These are phyloP conservation scores for Nigrograna mackinnonii DNA, from an alignment of 2,329 filamentous ascomycete genomes.

Conservation along the genomic window DNA sequence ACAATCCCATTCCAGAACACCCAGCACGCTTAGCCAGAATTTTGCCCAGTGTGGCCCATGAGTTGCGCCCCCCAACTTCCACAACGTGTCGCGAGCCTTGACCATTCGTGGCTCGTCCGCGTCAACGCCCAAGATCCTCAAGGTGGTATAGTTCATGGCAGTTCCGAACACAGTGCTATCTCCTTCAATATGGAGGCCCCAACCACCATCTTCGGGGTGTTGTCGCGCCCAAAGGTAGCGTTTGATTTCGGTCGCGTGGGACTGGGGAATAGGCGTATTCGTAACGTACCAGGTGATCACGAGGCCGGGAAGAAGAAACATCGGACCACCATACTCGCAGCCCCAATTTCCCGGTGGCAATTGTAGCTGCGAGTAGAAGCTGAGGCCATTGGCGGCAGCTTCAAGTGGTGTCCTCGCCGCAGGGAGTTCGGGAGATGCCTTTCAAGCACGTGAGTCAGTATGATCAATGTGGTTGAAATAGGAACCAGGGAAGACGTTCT, in stretches of 20 bases:
- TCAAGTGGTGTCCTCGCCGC: conserved; percentile 73
- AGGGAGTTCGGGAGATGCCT: conserved; percentile 77
- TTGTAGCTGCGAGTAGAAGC: conserved; percentile 89
- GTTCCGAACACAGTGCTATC: conserved; percentile 93
- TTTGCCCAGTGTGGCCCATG: conserved; percentile 95
- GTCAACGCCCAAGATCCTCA: conserved; percentile 81
- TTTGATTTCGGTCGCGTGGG: conserved; percentile 84
- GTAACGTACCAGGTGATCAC: conserved; percentile 89
- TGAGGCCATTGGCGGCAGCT: conserved; percentile 78
- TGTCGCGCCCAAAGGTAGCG: conserved; percentile 89
- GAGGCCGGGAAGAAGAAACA: conserved; percentile 89
- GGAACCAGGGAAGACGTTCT: not conserved
- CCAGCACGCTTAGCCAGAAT: conserved; percentile 87
- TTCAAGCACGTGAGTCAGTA: too few relatives aligned
- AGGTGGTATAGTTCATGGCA: conserved; percentile 78
- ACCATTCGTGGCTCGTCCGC: conserved; percentile 84
- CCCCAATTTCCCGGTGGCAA: conserved; percentile 90
- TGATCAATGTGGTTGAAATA: too few relatives aligned
- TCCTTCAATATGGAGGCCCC: conserved; percentile 94
- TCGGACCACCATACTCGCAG: conserved; percentile 96
- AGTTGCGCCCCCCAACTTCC: conserved; percentile 82
- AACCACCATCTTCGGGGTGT: conserved; percentile 87
- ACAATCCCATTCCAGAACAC: conserved; percentile 84
- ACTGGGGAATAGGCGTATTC: conserved; percentile 79
- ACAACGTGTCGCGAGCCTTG: conserved; percentile 79